These are phyloP conservation scores for Pseudocercospora fijiensis DNA, from an alignment of 2,329 filamentous ascomycete species.

Conservation along the genomic window DNA sequence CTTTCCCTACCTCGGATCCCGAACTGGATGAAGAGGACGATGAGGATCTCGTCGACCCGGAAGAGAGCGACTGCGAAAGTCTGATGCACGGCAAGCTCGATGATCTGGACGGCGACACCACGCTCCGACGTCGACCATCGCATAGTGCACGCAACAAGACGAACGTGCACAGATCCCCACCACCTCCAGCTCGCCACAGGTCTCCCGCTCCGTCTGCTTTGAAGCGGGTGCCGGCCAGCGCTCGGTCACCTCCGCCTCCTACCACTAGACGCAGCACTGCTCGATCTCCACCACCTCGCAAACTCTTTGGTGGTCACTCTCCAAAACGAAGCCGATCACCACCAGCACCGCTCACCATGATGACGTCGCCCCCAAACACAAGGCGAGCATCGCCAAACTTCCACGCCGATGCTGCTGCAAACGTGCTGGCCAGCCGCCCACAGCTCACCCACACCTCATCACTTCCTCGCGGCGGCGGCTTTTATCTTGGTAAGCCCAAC, in stretches of 20 bases:
- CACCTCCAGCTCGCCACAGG: conserved; percentile 31
- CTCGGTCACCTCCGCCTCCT: conserved; percentile 33
- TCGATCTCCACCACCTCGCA: conserved; percentile 50
- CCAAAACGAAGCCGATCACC: conserved; percentile 59
- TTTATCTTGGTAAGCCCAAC: conserved; percentile 45
- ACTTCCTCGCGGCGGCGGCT: conserved; percentile 73
- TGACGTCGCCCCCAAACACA: conserved; percentile 68
- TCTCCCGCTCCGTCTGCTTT: conserved; percentile 43
- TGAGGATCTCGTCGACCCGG: conserved; percentile 55
- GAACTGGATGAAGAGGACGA: conserved; percentile 79
- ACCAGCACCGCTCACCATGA: conserved; percentile 40
- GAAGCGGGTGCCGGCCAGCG: conserved; percentile 52
- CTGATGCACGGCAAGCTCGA: conserved; percentile 63
- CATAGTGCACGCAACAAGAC: conserved; percentile 19
- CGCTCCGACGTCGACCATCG: conserved; percentile 43
- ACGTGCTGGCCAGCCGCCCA: conserved; percentile 59
- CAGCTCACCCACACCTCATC: conserved; percentile 78
- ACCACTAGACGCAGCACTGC: conserved; percentile 17
- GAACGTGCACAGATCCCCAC: conserved; percentile 36
- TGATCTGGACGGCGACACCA: conserved; percentile 36
- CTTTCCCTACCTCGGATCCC: conserved; percentile 90
- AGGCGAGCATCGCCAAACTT: conserved; percentile 45
- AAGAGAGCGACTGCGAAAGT: conserved; percentile 62
- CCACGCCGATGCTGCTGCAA: conserved; percentile 50
- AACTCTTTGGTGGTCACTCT: conserved; percentile 68